Evolutionary conservation across 805 yeast genomes (phyloP).

Genomic region (Saturnispora kantuleensis): DNA sequence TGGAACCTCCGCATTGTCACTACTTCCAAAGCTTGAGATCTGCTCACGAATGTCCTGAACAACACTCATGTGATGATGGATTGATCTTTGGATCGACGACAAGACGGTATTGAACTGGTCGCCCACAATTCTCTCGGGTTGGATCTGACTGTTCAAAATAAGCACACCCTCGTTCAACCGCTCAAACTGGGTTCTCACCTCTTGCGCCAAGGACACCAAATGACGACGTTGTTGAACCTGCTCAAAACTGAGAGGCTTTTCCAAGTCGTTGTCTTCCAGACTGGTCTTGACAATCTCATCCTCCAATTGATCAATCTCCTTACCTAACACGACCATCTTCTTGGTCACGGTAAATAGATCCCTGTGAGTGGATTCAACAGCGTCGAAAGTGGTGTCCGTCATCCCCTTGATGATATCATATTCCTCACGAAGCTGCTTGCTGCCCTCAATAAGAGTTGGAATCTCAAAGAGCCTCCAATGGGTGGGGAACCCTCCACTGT

Average conservation of each 20-base stretch:
- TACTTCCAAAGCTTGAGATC: background rate
- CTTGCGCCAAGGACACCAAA: constrained; percentile 12
- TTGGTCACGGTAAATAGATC: constrained; percentile 8
- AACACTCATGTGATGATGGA: constrained; percentile 14
- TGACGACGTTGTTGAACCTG: constrained; percentile 13
- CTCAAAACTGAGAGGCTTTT: constrained; percentile 17
- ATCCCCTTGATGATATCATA: background rate
- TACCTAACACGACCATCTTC: constrained; percentile 8
- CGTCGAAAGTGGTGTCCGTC: background rate
- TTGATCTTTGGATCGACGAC: constrained; percentile 19
- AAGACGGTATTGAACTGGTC: constrained; percentile 22
- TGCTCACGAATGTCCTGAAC: constrained; percentile 15
- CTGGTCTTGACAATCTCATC: constrained; percentile 2
- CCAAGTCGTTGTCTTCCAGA: background rate
- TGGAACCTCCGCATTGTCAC: background rate
- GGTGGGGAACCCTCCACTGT: constrained; percentile 17
- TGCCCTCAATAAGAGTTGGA: constrained; percentile 13
- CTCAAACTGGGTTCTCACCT: constrained; percentile 11
- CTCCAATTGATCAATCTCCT: constrained; percentile 7
- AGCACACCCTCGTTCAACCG: constrained; percentile 20
- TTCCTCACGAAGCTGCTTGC: constrained; percentile 5
- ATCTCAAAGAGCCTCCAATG: constrained; percentile 26
- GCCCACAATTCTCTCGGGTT: constrained; percentile 23
- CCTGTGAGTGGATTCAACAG: constrained; percentile 1
- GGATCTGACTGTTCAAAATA: constrained; percentile 19